A percentile compares a stretch with the other conserved stretches of the same genome.
Evolutionary conservation across 2,329 filamentous ascomycete species (phyloP).

Genomic region (Penicillium decumbens): DNA sequence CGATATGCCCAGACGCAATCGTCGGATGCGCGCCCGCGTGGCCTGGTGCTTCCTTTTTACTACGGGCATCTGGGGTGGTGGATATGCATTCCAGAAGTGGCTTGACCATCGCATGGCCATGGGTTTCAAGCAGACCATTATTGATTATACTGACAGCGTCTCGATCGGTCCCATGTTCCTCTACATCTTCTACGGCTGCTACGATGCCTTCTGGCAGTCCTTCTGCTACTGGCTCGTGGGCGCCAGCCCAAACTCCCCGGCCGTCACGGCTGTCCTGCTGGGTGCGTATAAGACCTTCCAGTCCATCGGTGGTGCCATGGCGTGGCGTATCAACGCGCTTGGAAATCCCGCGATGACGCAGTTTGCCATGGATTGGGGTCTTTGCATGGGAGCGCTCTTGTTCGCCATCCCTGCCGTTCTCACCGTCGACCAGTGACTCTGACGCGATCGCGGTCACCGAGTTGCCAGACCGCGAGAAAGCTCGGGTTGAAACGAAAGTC

Average conservation of each 20-base stretch:
- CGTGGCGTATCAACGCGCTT: slow-evolving; percentile 44
- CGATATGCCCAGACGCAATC: slow-evolving; percentile 43
- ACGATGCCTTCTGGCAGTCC: slow-evolving; percentile 64
- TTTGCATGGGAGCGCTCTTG: slow-evolving; percentile 44
- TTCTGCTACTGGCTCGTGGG: slow-evolving; percentile 60
- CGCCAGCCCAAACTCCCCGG: slow-evolving; percentile 43
- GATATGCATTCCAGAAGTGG: slow-evolving; percentile 62
- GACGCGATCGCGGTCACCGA: slow-evolving; percentile 7
- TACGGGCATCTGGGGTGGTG: slow-evolving; percentile 54
- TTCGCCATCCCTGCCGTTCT: slow-evolving; percentile 44
- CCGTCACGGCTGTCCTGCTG: slow-evolving; percentile 43
- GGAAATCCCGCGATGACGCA: slow-evolving; percentile 38
- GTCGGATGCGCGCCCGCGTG: slow-evolving; percentile 45
- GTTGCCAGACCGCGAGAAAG: neutral
- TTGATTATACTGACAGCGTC: slow-evolving; percentile 47
- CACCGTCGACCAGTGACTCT: slow-evolving; percentile 33
- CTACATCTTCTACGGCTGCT: slow-evolving; percentile 67
- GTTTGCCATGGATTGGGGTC: slow-evolving; percentile 46
- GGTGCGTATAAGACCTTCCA: slow-evolving; percentile 49
- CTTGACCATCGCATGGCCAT: slow-evolving; percentile 44
- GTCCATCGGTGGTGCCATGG: slow-evolving; percentile 44
- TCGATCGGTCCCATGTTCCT: slow-evolving; percentile 62
- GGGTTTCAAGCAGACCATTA: slow-evolving; percentile 40
- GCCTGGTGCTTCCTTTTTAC: slow-evolving; percentile 48
- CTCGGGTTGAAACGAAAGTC: slow-evolving; percentile 2